Percentiles rank a stretch among this genome's conserved stretches.
phyloP scores from a whole-genome alignment of 139 green algal genomes.

The Tetradesmus lagerheimii region DNA sequence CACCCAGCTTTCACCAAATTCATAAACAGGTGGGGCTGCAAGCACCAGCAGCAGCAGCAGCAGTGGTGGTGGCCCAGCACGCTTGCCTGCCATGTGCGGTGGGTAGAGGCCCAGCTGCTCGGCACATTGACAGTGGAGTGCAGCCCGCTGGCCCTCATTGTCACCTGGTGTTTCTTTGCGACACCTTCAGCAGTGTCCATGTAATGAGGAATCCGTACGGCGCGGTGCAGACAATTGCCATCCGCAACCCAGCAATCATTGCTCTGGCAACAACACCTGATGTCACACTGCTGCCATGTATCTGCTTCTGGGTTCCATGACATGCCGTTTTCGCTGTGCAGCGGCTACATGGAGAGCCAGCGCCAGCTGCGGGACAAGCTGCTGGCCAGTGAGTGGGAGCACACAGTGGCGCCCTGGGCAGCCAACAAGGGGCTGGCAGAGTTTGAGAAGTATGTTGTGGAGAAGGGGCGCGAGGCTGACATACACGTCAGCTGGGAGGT shows the following conservation, averaged over 20 bases:
- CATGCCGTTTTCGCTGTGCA: not conserved
- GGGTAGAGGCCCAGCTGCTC: no score
- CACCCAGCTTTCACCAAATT: constrained; percentile 38
- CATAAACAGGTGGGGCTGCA: constrained; percentile 8
- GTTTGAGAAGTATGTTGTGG: constrained; percentile 30
- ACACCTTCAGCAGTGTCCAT: no score
- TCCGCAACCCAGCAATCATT: no score
- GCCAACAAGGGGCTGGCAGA: constrained; percentile 34
- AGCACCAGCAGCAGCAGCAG: not conserved
- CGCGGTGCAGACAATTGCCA: no score
- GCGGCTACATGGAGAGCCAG: constrained; percentile 40
- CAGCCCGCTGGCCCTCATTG: no score
- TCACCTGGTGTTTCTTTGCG: no score
- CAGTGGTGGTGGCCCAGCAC: no score
- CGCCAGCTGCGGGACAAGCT: constrained; percentile 36
- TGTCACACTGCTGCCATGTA: no score
- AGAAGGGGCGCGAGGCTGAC: not conserved
- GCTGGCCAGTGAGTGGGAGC: constrained; percentile 30
- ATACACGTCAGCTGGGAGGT: not conserved
- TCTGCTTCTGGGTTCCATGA: no score
- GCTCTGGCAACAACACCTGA: no score
- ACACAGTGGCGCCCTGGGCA: constrained; percentile 5
- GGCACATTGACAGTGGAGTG: not conserved
- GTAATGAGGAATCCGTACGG: no score
- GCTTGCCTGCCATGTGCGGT: no score